Percentiles rank a stretch among this genome's conserved stretches.
phyloP scores from a whole-genome alignment of 2,329 filamentous ascomycete genomes.

The Ophiostoma sp. region DNA sequence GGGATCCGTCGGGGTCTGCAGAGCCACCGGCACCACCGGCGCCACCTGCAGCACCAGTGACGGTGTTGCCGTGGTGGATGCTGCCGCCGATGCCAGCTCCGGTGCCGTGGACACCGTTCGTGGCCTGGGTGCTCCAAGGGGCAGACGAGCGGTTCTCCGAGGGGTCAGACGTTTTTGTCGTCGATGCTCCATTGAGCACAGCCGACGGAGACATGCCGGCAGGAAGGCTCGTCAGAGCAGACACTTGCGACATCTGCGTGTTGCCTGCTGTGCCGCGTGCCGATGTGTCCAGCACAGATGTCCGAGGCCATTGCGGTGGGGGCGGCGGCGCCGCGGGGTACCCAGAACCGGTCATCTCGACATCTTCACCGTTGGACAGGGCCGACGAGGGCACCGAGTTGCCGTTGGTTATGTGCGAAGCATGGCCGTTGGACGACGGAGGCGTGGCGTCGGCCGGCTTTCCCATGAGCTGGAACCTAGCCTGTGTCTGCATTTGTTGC shows the following conservation, averaged over 20 bases:
- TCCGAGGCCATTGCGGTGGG: constrained; percentile 39
- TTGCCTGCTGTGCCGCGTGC: constrained; percentile 36
- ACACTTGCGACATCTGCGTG: constrained; percentile 60
- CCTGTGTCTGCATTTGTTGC: constrained; percentile 26
- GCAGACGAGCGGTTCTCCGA: constrained; percentile 57
- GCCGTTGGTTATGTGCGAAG: constrained; percentile 40
- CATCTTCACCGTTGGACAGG: constrained; percentile 43
- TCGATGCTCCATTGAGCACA: constrained; percentile 77
- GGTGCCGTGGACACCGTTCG: constrained; percentile 55
- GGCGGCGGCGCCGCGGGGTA: constrained; percentile 35
- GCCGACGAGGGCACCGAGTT: constrained; percentile 2
- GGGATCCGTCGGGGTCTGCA: constrained; percentile 37
- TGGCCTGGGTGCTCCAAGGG: constrained; percentile 61
- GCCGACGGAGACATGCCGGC: constrained; percentile 54
- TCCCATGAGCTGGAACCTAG: constrained; percentile 50
- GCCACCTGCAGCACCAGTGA: neutral
- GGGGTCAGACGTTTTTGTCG: constrained; percentile 79
- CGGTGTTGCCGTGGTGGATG: neutral
- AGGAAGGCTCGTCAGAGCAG: constrained; percentile 53
- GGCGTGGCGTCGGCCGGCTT: constrained; percentile 29
- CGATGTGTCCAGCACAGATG: constrained; percentile 31
- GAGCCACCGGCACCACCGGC: neutral
- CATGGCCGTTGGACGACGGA: constrained; percentile 43
- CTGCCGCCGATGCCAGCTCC: neutral
- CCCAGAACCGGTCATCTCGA: constrained; percentile 56